These are phyloP conservation scores for Fomitiporia mediterranea DNA, from an alignment of 1,284 basidiomycete species.

Conservation along the genomic window DNA sequence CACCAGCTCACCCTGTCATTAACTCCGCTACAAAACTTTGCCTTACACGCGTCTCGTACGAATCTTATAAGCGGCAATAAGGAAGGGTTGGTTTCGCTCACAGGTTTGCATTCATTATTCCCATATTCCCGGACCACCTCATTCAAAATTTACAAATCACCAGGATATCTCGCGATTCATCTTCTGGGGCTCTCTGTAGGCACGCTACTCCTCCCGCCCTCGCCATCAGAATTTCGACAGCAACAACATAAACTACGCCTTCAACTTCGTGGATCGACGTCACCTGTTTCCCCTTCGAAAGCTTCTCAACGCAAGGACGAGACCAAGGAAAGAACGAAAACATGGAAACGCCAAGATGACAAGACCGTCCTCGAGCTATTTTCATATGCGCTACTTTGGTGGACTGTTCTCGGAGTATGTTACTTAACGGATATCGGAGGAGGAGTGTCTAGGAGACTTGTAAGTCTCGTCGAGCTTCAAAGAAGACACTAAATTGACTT, in stretches of 20 bases:
- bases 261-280: not conserved
- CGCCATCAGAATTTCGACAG: slow-evolving; percentile 67
- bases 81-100: slow-evolving; percentile 82
- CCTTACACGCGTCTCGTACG: slow-evolving; percentile 58
- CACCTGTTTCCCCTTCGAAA: slow-evolving; percentile 14
- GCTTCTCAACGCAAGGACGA: not conserved
- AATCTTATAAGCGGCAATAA: slow-evolving; percentile 81
- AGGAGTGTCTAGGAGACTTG: slow-evolving; percentile 75
- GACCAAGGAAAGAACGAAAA: slow-evolving; percentile 20
- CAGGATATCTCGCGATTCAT: slow-evolving; percentile 90
- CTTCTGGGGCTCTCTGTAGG: slow-evolving; percentile 82
- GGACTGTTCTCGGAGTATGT: slow-evolving; percentile 51
- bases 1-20: slow-evolving; percentile 66
- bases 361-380: slow-evolving; percentile 74
- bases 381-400: slow-evolving; percentile 77
- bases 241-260: slow-evolving; percentile 24
- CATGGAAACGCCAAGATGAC: slow-evolving; percentile 46
- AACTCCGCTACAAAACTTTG: slow-evolving; percentile 55
- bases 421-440: slow-evolving; percentile 36
- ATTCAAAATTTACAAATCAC: not conserved
- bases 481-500: not conserved
- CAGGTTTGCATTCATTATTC: slow-evolving; percentile 42
- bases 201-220: slow-evolving; percentile 73
- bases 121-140: not conserved
- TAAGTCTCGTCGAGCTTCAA: slow-evolving; percentile 34